These are phyloP conservation scores for Mycena venus DNA, from an alignment of 768 basidiomycete genomes.

Conservation along the genomic window DNA sequence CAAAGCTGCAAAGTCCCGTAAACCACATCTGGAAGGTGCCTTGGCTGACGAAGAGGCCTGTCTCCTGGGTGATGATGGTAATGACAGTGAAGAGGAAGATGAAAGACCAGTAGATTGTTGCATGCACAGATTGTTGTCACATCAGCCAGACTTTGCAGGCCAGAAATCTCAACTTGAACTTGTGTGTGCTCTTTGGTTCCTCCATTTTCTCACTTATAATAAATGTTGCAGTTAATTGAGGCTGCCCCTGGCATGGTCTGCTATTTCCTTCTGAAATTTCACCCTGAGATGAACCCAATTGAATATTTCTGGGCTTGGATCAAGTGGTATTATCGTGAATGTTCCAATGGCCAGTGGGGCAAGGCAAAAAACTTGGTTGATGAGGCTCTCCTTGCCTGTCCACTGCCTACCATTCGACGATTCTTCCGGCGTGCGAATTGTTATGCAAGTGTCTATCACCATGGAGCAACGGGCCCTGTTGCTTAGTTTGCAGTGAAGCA, in stretches of 20 bases:
- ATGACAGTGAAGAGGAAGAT: slow-evolving; percentile 24
- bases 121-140: slow-evolving; percentile 29
- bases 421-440: slow-evolving; percentile 8
- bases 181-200: background rate
- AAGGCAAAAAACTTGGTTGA: slow-evolving; percentile 4
- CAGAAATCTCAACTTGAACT: slow-evolving; percentile 33
- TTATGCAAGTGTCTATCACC: slow-evolving; percentile 7
- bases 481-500: slow-evolving; percentile 5
- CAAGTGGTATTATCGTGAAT: slow-evolving; percentile 2
- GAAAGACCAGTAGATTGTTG: slow-evolving; percentile 30
- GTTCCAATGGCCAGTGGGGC: background rate
- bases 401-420: background rate
- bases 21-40: slow-evolving; percentile 7
- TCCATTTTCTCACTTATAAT: background rate
- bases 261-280: slow-evolving; percentile 15
- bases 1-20: slow-evolving; percentile 7
- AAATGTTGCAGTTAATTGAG: background rate
- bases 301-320: slow-evolving; percentile 26
- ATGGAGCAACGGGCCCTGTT: background rate
- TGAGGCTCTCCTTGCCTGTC: background rate
- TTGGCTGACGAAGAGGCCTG: background rate
- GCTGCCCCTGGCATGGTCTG: slow-evolving; percentile 5
- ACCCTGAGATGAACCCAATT: too few relatives aligned
- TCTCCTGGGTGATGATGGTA: slow-evolving; percentile 1
- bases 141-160: slow-evolving; percentile 28